These are phyloP conservation scores for Suhomyces bolitotheri DNA, from an alignment of 1,139 yeast genomes.

Conservation along the genomic window DNA sequence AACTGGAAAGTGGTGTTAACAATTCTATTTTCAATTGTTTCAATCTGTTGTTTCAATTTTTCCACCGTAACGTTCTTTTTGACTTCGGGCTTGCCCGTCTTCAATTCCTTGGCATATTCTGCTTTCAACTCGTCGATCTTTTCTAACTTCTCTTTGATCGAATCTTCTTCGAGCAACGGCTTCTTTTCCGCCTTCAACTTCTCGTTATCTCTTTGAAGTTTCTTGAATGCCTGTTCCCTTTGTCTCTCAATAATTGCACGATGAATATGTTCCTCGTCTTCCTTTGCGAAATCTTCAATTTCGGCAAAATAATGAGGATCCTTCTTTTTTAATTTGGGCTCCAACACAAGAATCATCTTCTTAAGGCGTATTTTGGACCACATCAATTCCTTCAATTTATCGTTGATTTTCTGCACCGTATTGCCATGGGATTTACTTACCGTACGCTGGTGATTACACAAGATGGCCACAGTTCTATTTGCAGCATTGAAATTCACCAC, in stretches of 20 bases:
- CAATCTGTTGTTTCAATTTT: conserved; percentile 72
- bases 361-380: conserved; percentile 83
- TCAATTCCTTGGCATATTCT: conserved; percentile 59
- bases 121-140: conserved; percentile 57
- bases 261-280: conserved; percentile 62
- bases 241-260: conserved; percentile 58
- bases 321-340: conserved; percentile 53
- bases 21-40: conserved; percentile 70
- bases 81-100: conserved; percentile 60
- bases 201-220: conserved; percentile 76
- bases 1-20: conserved; percentile 68
- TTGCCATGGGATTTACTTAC: conserved; percentile 82
- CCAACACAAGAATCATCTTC: conserved; percentile 67
- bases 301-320: conserved; percentile 66
- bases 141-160: conserved; percentile 57
- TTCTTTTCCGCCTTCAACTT: conserved; percentile 61
- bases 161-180: conserved; percentile 53
- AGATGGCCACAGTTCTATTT: conserved; percentile 88
- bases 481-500: conserved; percentile 91
- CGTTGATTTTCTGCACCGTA: conserved; percentile 75
- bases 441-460: conserved; percentile 96
- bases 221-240: conserved; percentile 60
- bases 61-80: conserved; percentile 60
- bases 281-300: conserved; percentile 65
- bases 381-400: conserved; percentile 70